Evolutionary conservation across 305 asterid species (phyloP), one percentile per base, ranked within the genome.

Genomic region (Rubia tinctorum): DNA sequence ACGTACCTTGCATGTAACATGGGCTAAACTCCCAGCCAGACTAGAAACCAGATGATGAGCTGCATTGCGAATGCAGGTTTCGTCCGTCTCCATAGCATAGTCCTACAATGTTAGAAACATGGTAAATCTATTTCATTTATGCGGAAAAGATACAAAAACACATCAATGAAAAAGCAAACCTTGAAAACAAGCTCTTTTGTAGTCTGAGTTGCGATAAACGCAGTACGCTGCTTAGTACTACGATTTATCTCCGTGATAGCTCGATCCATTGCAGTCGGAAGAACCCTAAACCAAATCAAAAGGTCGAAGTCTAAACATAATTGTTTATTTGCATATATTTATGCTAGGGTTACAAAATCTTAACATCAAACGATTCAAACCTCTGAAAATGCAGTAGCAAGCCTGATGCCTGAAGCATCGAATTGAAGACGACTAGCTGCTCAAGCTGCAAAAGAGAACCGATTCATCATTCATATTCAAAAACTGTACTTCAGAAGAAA

Each of bases 41-140:
- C 95, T 88, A n/a, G 99, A 97, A 27, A 89, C 99, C 99, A 95
- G 93, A 85, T 89, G 81, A 79, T 91, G 97, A 62, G 97, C 97
- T 66, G 98, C 98, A 81, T 87, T 95, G 49, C 89, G 83, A 80
- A 90, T 88, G 51, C 91, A 93, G 66, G 90, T 88, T 85, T 93
- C 98, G 84, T 95, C 98, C 2, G 91, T 87, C 78, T 93, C 99
- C 93, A 89, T 84, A 71, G 95, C 98, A 82, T 93, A 93, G 82
- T 95, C 99, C 99, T 95, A 84, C 25, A 69, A 85, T 18, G 14
- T 47, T 25, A 30, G 23, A 1, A 34, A 47, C 14, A 18, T 60
- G 34, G 23, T 8, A 53, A 44, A 25, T 2, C 12, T 20, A 40
- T 17, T 62, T 39, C 64, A 44, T 37, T 9, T 10, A 65, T 18